Evolutionary conservation across 2,329 filamentous ascomycete genomes (phyloP), one percentile per base, ranked within the genome.

Genomic region (Alternaria burnsii): DNA sequence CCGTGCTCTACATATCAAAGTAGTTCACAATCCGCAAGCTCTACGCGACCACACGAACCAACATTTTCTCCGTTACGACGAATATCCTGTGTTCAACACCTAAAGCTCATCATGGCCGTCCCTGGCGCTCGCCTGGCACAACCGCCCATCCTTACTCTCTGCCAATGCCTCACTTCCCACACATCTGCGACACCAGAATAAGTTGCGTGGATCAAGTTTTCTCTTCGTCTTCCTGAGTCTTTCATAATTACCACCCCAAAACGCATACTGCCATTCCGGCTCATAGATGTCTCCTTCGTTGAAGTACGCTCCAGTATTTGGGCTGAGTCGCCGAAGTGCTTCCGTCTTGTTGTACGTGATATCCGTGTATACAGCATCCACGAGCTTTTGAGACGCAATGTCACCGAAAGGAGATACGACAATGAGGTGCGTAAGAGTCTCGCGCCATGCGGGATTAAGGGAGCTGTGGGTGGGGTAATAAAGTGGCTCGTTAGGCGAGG

Each of bases 281-380:
- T 74, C 67, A 32, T 64, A 68, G 14, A 50, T 46, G 65, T 75
- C 71, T 2, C 62, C 55, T 58, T 77, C 73, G 34, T 75, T 76
- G 51, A 73, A 72, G 48, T 74, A 76, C 1, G 73, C 70, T 0
- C 73, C 73, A 1, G 64, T 70, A 0, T 71, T 59, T 2, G 71
- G 72, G 1, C 62, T 59, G 18, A 72, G 52, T 10, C 59, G 28
- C 0, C 68, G 62, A 22, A 75, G 56, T 1, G 55, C 51, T 20
- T 66, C 52, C 6, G 55, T 68, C 41, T 70, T 71, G 1, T 62
- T 62, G 47, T 47, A 38, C 3, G 68, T 74, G 9, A 71, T 57
- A 24, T 71, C 64, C 0, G 18, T 4, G 40, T 71, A 72, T 1
- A 74, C 67, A 3, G 54, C 22, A 12, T 67, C 55, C 9, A 70